Evolutionary conservation across 768 basidiomycete genomes (phyloP).

Genomic region (Suillus fuscotomentosus): DNA sequence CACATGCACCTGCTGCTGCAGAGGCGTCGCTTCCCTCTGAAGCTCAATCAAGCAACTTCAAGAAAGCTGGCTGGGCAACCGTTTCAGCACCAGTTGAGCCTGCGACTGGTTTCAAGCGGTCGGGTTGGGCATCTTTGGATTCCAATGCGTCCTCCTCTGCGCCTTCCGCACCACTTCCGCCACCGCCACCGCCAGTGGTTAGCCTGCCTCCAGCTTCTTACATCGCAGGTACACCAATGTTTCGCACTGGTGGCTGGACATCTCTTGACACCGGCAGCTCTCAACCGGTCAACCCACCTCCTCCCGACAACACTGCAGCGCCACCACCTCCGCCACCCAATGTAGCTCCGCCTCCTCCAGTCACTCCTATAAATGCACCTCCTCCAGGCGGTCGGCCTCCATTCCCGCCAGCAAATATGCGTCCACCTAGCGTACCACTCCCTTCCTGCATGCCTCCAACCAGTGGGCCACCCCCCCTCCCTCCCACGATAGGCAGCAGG

Average conservation of each 20-base stretch:
- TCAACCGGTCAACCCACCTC: slow-evolving; percentile 21
- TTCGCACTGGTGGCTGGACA: slow-evolving; percentile 67
- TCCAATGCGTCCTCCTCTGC: slow-evolving; percentile 24
- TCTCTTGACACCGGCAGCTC: slow-evolving; percentile 54
- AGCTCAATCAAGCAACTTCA: slow-evolving; percentile 29
- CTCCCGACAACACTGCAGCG: slow-evolving; percentile 6
- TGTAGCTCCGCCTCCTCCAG: slow-evolving; percentile 16
- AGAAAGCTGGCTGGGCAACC: slow-evolving; percentile 53
- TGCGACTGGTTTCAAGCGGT: slow-evolving; percentile 13
- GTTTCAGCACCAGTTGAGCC: slow-evolving; percentile 16
- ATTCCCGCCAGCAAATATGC: slow-evolving; percentile 1
- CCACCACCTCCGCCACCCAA: slow-evolving; percentile 18
- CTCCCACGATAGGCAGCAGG: slow-evolving; percentile 15
- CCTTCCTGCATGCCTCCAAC: slow-evolving; percentile 11
- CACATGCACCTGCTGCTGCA: slow-evolving; percentile 17
- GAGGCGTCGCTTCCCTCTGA: slow-evolving; percentile 17
- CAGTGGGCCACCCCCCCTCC: slow-evolving; percentile 1
- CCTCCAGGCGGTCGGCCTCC: slow-evolving; percentile 8
- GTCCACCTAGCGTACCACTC: slow-evolving; percentile 3
- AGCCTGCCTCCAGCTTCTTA: slow-evolving; percentile 14
- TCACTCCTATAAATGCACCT: slow-evolving; percentile 17
- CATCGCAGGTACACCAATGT: slow-evolving; percentile 37
- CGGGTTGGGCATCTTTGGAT: slow-evolving; percentile 17
- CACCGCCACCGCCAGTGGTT: slow-evolving; percentile 8
- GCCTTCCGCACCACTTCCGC: slow-evolving; percentile 19